phyloP scores from a whole-genome alignment of 345 rosid species.

The Eucalyptus viminalis region DNA sequence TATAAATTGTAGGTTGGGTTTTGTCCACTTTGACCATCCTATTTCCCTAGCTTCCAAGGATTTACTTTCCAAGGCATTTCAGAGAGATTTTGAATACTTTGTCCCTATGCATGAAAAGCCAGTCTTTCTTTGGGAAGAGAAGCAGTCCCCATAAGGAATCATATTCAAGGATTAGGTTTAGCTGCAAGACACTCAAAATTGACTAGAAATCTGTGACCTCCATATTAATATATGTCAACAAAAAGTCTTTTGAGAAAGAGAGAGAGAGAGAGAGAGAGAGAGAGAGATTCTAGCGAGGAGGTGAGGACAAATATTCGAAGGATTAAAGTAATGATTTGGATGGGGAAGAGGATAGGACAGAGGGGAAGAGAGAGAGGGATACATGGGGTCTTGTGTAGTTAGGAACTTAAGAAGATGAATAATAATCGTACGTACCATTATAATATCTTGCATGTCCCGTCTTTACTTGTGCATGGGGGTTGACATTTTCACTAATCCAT shows the following conservation, averaged over 20 bases:
- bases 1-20: not conserved
- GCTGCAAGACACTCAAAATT: slow-evolving; percentile 11
- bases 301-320: slow-evolving; percentile 27
- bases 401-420: slow-evolving; percentile 3
- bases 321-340: slow-evolving; percentile 6
- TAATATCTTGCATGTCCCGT: not conserved
- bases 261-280: not conserved
- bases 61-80: slow-evolving; percentile 27
- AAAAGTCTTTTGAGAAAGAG: not conserved
- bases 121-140: slow-evolving; percentile 1
- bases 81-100: slow-evolving; percentile 16
- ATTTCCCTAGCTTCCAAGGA: slow-evolving; percentile 11
- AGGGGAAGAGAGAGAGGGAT: not conserved
- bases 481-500: slow-evolving; percentile 6
- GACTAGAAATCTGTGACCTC: not conserved
- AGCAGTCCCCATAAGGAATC: slow-evolving; percentile 1
- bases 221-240: not conserved
- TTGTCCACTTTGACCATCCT: not conserved
- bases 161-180: slow-evolving; percentile 6
- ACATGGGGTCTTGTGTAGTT: slow-evolving; percentile 2
- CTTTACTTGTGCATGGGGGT: slow-evolving; percentile 14
- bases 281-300: not conserved
- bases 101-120: not conserved
- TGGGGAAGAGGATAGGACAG: not conserved
- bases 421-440: not conserved